phyloP scores from a whole-genome alignment of 768 basidiomycete genomes.

The Dioszegia crocea region DNA sequence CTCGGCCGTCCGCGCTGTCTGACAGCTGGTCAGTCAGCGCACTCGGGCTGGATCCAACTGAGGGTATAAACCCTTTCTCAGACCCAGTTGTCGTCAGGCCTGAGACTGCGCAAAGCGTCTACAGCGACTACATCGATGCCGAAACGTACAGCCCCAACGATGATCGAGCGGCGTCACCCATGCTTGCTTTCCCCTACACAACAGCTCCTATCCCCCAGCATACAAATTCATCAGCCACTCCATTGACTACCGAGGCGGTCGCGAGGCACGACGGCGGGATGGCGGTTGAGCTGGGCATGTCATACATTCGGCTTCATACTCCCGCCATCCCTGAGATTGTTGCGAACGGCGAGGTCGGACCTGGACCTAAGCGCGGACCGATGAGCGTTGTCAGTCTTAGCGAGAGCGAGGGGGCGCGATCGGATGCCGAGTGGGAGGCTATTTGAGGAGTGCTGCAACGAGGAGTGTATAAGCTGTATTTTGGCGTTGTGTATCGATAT shows the following conservation, averaged over 20 bases:
- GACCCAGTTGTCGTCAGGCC: too few relatives aligned
- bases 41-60: too few relatives aligned
- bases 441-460: not conserved
- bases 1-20: too few relatives aligned
- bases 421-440: slow-evolving; percentile 16
- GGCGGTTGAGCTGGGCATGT: not conserved
- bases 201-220: too few relatives aligned
- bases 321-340: not conserved
- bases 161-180: slow-evolving; percentile 2
- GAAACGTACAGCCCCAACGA: slow-evolving; percentile 34
- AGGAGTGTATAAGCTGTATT: not conserved
- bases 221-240: too few relatives aligned
- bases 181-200: slow-evolving; percentile 4
- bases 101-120: slow-evolving; percentile 11
- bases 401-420: slow-evolving; percentile 20
- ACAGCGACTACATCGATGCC: slow-evolving; percentile 32
- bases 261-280: too few relatives aligned
- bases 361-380: not conserved
- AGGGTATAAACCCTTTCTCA: too few relatives aligned
- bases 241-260: too few relatives aligned
- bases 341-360: slow-evolving; percentile 2
- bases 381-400: slow-evolving; percentile 34
- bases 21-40: too few relatives aligned
- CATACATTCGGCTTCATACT: not conserved
- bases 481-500: not conserved